A percentile compares a stretch with the other conserved stretches of the same genome.
Evolutionary conservation across 139 green algal genomes (phyloP).

Genomic region (Edaphochlamys debaryana): DNA sequence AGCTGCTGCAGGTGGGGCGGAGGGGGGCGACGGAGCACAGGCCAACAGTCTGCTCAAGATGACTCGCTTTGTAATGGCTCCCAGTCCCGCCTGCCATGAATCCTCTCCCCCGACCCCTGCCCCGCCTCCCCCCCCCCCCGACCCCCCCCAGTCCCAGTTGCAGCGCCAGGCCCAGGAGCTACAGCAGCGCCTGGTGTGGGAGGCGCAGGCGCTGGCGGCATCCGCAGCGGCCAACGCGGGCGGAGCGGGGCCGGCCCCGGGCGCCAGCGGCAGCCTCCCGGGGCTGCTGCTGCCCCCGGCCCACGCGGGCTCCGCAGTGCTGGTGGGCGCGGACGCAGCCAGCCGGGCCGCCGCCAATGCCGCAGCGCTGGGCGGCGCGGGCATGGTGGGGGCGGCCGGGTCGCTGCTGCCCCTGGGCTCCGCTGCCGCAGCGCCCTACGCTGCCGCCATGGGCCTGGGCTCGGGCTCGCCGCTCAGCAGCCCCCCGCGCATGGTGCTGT

Average conservation of each 20-base stretch:
- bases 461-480: not conserved
- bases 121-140: not conserved
- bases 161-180: constrained; percentile 34
- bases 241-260: not conserved
- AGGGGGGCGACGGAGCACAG: not conserved
- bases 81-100: not conserved
- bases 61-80: not conserved
- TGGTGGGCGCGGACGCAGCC: not conserved
- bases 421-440: not conserved
- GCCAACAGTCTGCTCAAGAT: not conserved
- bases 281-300: constrained; percentile 4
- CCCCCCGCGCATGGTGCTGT: not conserved
- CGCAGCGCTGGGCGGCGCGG: not conserved
- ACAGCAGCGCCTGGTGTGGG: constrained; percentile 22
- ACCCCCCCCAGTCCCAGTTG: constrained; percentile 19
- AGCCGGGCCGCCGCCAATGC: not conserved
- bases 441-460: not conserved
- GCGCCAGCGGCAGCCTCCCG: not conserved
- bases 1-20: constrained; percentile 30
- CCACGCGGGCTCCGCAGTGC: not conserved
- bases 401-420: not conserved
- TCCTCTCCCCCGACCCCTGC: no score
- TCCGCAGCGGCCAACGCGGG: not conserved
- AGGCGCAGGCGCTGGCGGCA: constrained; percentile 5
- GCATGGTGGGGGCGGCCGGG: no score